Percentiles rank a stretch among this genome's conserved stretches.
These are phyloP conservation scores for Chlamydomonas sp. DNA, from an alignment of 139 green algal genomes.

Conservation along the genomic window DNA sequence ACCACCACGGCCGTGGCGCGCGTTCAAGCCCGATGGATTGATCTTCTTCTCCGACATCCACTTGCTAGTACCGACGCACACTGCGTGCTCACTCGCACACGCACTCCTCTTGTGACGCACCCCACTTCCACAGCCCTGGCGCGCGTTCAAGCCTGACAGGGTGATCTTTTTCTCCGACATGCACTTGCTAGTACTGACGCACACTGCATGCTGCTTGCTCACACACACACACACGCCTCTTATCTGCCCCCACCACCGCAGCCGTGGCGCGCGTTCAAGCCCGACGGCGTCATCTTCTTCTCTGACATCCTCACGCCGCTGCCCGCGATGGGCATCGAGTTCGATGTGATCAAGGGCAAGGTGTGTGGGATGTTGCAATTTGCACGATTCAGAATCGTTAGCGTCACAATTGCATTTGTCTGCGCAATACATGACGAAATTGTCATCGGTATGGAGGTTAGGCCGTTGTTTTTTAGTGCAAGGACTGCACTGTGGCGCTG, in stretches of 20 bases:
- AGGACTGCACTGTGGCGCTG: too few relatives aligned
- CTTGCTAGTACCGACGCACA: too few relatives aligned
- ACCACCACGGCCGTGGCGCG: conserved; percentile 91
- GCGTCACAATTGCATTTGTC: background rate
- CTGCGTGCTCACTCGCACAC: too few relatives aligned
- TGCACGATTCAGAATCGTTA: conserved; percentile 2
- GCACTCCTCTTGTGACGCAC: too few relatives aligned
- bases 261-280: conserved; percentile 86
- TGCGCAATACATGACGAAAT: background rate
- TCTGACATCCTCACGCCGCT: conserved; percentile 97
- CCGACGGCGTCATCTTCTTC: conserved; percentile 99
- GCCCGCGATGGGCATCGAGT: conserved; percentile 93
- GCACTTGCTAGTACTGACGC: too few relatives aligned
- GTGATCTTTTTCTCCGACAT: conserved; percentile 99
- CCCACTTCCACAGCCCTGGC: conserved; percentile 96
- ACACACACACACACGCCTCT: too few relatives aligned
- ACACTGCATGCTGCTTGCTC: too few relatives aligned
- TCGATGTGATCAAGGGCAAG: conserved; percentile 95
- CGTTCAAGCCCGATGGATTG: conserved; percentile 90
- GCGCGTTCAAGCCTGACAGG: conserved; percentile 86
- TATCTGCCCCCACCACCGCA: too few relatives aligned
- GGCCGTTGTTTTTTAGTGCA: too few relatives aligned
- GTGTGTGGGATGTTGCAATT: too few relatives aligned
- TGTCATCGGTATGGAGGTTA: too few relatives aligned
- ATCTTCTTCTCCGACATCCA: conserved; percentile 99